Percentiles rank a stretch among this genome's conserved stretches.
Evolutionary conservation across 1,284 basidiomycete genomes (phyloP).

Genomic region (Pulchroboletus neoregius): DNA sequence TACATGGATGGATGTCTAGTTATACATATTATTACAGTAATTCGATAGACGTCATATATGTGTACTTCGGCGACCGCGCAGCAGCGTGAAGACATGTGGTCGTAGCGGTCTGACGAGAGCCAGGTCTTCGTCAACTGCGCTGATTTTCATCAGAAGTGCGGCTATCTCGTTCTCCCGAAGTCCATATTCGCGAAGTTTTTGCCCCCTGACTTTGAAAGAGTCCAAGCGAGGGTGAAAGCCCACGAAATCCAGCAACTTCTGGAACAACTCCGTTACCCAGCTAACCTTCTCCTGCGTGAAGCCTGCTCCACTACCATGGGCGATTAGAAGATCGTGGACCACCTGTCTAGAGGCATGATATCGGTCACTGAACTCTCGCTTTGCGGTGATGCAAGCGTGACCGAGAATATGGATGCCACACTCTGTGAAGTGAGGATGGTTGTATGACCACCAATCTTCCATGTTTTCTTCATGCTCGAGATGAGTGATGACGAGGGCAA

Average conservation of each 20-base stretch:
- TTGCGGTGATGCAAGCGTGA: slow-evolving; percentile 32
- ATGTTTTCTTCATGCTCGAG: slow-evolving; percentile 30
- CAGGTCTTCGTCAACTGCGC: slow-evolving; percentile 23
- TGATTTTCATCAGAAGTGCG: slow-evolving; percentile 21
- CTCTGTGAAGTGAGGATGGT: slow-evolving; percentile 17
- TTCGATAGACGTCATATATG: slow-evolving; percentile 9
- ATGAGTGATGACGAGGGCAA: slow-evolving; percentile 28
- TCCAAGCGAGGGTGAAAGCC: slow-evolving; percentile 25
- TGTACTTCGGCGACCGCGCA: slow-evolving; percentile 14
- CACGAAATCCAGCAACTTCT: slow-evolving; percentile 25
- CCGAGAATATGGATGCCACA: slow-evolving; percentile 19
- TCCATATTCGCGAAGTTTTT: slow-evolving; percentile 31
- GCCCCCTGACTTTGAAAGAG: slow-evolving; percentile 25
- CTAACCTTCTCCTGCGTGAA: slow-evolving; percentile 25
- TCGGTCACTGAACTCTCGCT: slow-evolving; percentile 25
- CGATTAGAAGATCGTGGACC: slow-evolving; percentile 27
- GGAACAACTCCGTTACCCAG: slow-evolving; percentile 28
- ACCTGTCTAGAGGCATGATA: slow-evolving; percentile 22
- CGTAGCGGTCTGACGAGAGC: slow-evolving; percentile 12
- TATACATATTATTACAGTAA: slow-evolving; percentile 9
- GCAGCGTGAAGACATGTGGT: slow-evolving; percentile 5
- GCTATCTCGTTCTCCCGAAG: slow-evolving; percentile 25
- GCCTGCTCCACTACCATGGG: slow-evolving; percentile 19
- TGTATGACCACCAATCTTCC: slow-evolving; percentile 29
- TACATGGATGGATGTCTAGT: slow-evolving; percentile 7